Percentiles rank a stretch among this genome's conserved stretches.
Evolutionary conservation across 2,329 filamentous ascomycete genomes (phyloP).

Genomic region (Cladophialophora psammophila): DNA sequence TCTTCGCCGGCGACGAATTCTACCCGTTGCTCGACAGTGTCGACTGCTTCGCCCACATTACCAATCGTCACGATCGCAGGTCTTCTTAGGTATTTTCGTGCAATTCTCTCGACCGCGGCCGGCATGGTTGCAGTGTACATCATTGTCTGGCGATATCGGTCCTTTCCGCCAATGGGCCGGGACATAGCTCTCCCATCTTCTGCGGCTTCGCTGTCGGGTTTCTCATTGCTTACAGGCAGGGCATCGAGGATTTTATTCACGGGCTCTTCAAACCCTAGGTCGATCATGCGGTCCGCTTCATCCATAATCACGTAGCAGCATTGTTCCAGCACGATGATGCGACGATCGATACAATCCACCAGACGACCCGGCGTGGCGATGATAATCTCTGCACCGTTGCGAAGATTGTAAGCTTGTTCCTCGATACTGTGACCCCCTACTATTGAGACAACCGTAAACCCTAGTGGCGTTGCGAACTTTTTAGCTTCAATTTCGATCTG

Average conservation of each 20-base stretch:
- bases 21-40: slow-evolving; percentile 96
- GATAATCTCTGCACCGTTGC: slow-evolving; percentile 94
- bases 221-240: slow-evolving; percentile 89
- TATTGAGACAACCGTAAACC: slow-evolving; percentile 94
- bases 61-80: slow-evolving; percentile 95
- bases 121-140: slow-evolving; percentile 99
- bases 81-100: slow-evolving; percentile 92
- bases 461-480: slow-evolving; percentile 89
- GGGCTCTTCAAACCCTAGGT: slow-evolving; percentile 95
- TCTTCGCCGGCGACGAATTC: slow-evolving; percentile 92
- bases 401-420: slow-evolving; percentile 87
- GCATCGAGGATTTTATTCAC: slow-evolving; percentile 98
- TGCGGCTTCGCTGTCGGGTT: slow-evolving; percentile 90
- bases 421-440: slow-evolving; percentile 97
- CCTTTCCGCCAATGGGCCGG: slow-evolving; percentile 73
- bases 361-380: slow-evolving; percentile 98
- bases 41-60: slow-evolving; percentile 92
- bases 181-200: slow-evolving; percentile 88
- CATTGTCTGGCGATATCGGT: slow-evolving; percentile 95
- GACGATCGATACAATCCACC: slow-evolving; percentile 93
- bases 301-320: slow-evolving; percentile 99
- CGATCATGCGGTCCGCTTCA: slow-evolving; percentile 98
- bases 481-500: slow-evolving; percentile 94
- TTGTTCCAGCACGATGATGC: slow-evolving; percentile 89
- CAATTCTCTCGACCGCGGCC: slow-evolving; percentile 87